phyloP scores from a whole-genome alignment of 306 rosid genomes.

The Pterocarpus santalinus region DNA sequence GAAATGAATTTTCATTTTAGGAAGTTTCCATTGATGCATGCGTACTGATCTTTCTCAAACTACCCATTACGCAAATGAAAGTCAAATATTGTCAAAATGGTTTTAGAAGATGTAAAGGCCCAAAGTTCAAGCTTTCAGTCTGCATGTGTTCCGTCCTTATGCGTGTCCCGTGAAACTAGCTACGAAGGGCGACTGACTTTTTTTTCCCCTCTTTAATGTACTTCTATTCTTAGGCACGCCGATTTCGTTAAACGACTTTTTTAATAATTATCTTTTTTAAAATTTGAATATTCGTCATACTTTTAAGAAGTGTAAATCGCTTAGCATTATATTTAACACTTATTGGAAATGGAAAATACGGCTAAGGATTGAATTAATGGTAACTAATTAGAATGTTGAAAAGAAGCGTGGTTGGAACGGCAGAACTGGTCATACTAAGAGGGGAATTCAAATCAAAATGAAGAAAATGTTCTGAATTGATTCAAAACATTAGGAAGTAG shows the following conservation, averaged over 20 bases:
- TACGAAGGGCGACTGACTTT: too few relatives aligned
- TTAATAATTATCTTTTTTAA: too few relatives aligned
- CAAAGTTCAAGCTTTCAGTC: too few relatives aligned
- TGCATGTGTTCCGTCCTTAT: not conserved
- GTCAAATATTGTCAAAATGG: not conserved
- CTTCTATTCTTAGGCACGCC: too few relatives aligned
- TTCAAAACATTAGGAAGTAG: slow-evolving; percentile 16
- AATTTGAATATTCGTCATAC: too few relatives aligned
- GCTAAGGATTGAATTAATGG: not conserved
- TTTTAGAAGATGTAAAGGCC: not conserved
- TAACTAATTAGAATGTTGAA: not conserved
- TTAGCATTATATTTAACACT: too few relatives aligned
- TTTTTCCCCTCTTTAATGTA: too few relatives aligned
- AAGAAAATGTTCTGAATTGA: not conserved
- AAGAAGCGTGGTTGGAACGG: slow-evolving; percentile 9
- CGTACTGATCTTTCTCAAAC: not conserved
- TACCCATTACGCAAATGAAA: not conserved
- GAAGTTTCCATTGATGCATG: too few relatives aligned
- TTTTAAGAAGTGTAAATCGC: too few relatives aligned
- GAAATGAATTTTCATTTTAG: too few relatives aligned
- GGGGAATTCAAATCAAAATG: not conserved
- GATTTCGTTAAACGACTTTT: too few relatives aligned
- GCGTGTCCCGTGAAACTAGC: not conserved
- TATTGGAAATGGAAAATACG: not conserved
- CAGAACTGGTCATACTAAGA: not conserved